Evolutionary conservation across 148 eudicot species (phyloP).

Genomic region (Cornus florida): DNA sequence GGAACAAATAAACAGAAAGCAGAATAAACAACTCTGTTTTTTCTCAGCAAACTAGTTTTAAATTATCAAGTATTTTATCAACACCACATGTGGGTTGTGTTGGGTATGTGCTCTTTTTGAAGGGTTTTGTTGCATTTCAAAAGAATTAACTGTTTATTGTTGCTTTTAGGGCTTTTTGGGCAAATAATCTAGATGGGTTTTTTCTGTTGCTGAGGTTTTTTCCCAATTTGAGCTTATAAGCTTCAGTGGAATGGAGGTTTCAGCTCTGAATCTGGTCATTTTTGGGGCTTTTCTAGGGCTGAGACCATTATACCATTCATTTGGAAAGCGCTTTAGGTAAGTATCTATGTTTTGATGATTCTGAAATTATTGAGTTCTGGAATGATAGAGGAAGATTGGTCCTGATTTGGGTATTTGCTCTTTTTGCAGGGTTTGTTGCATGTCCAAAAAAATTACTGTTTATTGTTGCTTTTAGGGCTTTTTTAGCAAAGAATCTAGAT

Average conservation of each 20-base stretch:
- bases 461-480: neutral
- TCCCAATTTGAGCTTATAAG: conserved; percentile 5
- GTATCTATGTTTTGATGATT: too few species aligned
- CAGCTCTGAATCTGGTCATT: too few species aligned
- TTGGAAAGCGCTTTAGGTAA: too few species aligned
- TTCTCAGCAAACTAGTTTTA: too few species aligned
- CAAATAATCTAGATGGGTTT: neutral
- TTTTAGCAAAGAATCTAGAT: neutral
- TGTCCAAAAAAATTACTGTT: neutral
- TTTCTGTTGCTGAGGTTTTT: neutral
- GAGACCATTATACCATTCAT: too few species aligned
- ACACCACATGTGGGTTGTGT: conserved; percentile 19
- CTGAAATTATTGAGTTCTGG: too few species aligned
- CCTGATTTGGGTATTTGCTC: neutral
- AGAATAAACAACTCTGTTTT: neutral
- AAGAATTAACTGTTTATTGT: neutral
- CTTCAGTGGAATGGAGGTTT: neutral
- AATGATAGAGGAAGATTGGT: too few species aligned
- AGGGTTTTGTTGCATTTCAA: too few species aligned
- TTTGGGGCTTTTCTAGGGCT: too few species aligned
- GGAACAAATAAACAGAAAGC: neutral
- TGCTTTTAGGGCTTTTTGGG: neutral
- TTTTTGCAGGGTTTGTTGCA: neutral
- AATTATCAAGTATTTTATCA: neutral
- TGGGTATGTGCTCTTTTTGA: neutral